Evolutionary conservation across 2,329 filamentous ascomycete genomes (phyloP).

Genomic region (Colletotrichum agaves): DNA sequence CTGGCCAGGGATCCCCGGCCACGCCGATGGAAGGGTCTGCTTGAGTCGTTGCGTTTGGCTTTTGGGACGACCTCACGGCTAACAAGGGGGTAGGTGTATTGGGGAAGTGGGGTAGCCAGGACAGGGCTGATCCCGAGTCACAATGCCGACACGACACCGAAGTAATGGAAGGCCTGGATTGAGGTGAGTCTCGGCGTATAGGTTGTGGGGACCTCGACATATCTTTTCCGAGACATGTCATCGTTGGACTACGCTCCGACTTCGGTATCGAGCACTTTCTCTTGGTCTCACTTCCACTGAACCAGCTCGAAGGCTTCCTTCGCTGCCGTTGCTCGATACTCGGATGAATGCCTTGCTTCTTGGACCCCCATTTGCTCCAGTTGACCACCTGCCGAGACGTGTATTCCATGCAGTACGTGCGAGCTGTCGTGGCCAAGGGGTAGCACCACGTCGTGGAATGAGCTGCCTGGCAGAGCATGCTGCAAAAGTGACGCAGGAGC

Average conservation of each 20-base stretch:
- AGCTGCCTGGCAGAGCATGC: background rate
- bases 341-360: background rate
- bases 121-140: background rate
- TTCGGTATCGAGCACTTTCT: background rate
- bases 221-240: background rate
- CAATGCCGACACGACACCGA: background rate
- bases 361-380: background rate
- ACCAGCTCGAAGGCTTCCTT: background rate
- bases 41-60: accelerated
- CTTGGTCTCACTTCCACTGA: background rate
- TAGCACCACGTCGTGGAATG: background rate
- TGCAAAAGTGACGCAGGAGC: background rate
- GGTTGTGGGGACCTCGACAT: accelerated
- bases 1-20: background rate
- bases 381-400: background rate
- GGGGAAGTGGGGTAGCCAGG: background rate
- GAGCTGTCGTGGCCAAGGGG: background rate
- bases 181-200: accelerated
- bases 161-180: background rate
- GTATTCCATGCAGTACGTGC: background rate
- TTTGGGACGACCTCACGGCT: accelerated
- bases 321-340: background rate
- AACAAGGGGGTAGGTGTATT: background rate
- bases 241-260: background rate
- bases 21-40: background rate